These are phyloP conservation scores for Sphagnum magellanicum DNA, from an alignment of 228 moss, liverwort and hornwort species.

Conservation along the genomic window DNA sequence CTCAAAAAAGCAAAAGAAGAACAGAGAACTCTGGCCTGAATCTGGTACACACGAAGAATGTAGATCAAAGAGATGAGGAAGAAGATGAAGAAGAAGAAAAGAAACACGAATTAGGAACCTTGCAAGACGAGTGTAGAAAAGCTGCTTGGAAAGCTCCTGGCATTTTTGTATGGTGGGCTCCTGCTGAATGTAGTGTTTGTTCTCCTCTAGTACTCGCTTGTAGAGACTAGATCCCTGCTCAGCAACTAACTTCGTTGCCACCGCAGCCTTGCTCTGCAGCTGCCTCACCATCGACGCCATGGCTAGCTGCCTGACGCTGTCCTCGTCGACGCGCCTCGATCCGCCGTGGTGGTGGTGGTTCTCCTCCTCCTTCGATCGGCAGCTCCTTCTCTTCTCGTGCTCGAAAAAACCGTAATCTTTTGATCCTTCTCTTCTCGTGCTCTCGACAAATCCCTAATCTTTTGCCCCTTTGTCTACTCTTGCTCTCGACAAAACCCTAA, in stretches of 20 bases:
- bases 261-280: conserved; percentile 41
- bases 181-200: conserved; percentile 39
- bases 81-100: background rate
- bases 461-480: too few relatives aligned
- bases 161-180: conserved; percentile 54
- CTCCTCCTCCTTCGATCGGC: too few relatives aligned
- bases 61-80: background rate
- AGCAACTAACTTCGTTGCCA: conserved; percentile 31
- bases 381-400: too few relatives aligned
- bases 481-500: too few relatives aligned
- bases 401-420: too few relatives aligned
- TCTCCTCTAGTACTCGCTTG: conserved; percentile 47
- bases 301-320: background rate
- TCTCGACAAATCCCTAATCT: too few relatives aligned
- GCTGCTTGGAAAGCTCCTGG: conserved; percentile 53
- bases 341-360: too few relatives aligned
- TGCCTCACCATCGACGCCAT: conserved; percentile 58
- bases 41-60: background rate
- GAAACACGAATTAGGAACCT: conserved; percentile 14
- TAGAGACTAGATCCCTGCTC: conserved; percentile 42
- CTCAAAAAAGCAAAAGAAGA: too few relatives aligned
- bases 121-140: conserved; percentile 58
- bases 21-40: too few relatives aligned
- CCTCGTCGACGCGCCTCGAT: too few relatives aligned
- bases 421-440: too few relatives aligned